Conservation (phyloP, 805 yeast species). For the Ogataea nakhonphanomensis region DNA sequence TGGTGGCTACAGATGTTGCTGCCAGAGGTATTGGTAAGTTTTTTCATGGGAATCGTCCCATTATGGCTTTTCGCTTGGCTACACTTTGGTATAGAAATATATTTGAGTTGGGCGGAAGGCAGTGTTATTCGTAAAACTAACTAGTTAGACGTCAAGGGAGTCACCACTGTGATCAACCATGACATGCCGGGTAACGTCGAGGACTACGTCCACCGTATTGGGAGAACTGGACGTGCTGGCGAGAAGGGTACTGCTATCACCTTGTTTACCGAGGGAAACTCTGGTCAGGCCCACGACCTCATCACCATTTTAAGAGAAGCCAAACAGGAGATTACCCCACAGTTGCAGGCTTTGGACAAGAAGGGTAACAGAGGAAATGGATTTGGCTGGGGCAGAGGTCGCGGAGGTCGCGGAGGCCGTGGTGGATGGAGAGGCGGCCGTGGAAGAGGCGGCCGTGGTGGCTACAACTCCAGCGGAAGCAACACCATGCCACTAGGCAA, state of each 20-base stretch:
- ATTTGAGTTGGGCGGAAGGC: constrained; percentile 8
- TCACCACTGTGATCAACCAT: constrained; percentile 86
- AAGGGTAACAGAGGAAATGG: constrained; percentile 64
- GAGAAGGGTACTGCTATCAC: constrained; percentile 93
- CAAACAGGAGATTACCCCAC: constrained; percentile 83
- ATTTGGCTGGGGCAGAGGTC: constrained; percentile 48
- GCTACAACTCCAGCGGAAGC: constrained; percentile 41
- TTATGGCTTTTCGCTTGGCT: constrained; percentile 11
- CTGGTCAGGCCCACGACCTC: constrained; percentile 85
- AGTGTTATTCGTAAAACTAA: constrained; percentile 14
- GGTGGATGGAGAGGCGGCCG: constrained; percentile 27
- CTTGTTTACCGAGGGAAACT: constrained; percentile 83
- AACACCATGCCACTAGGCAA: constrained; percentile 46
- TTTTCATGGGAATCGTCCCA: constrained; percentile 11
- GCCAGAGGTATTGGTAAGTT: constrained; percentile 99
- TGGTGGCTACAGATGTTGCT: constrained; percentile 99
- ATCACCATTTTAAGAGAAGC: constrained; percentile 93
- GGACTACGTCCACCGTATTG: constrained; percentile 98
- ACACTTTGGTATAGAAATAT: constrained; percentile 10
- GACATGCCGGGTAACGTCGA: constrained; percentile 98
- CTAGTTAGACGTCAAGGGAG: constrained; percentile 89
- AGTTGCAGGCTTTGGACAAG: constrained; percentile 70
- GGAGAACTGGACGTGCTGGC: constrained; percentile 99
- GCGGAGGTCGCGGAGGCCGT: constrained; percentile 43
- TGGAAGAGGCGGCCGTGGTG: constrained; percentile 28